These are phyloP conservation scores for Nemania serpens DNA, from an alignment of 2,329 filamentous ascomycete genomes.

Conservation along the genomic window DNA sequence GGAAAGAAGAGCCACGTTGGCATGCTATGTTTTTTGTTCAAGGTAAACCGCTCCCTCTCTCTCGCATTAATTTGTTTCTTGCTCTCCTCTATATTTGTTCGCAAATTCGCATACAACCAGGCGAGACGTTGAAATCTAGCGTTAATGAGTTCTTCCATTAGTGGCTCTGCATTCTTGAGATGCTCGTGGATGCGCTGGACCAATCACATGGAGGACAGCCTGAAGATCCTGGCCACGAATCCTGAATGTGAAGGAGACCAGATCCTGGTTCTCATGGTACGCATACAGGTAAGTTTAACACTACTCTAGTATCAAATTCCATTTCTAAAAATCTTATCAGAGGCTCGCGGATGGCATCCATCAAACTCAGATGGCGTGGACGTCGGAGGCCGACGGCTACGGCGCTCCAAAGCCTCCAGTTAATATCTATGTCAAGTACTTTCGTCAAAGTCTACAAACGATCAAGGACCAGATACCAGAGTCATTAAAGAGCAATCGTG, in stretches of 20 bases:
- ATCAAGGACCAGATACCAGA: conserved; percentile 34
- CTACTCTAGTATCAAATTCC: no score
- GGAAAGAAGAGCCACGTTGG: conserved; percentile 39
- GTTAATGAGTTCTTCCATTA: conserved; percentile 13
- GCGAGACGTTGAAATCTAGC: background rate
- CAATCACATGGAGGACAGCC: conserved; percentile 61
- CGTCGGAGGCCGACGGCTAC: conserved; percentile 4
- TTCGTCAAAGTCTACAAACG: conserved; percentile 36
- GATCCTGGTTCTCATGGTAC: conserved; percentile 47
- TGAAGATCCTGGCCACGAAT: conserved; percentile 51
- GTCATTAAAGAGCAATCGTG: conserved; percentile 39
- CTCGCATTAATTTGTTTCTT: background rate
- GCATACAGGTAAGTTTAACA: no score
- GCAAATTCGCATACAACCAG: background rate
- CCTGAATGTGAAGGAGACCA: conserved; percentile 56
- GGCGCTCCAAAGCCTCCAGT: conserved; percentile 27
- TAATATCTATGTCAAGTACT: conserved; percentile 39
- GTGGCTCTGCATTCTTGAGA: conserved; percentile 35
- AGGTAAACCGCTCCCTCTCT: conserved; percentile 30
- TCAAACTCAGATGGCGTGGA: conserved; percentile 24
- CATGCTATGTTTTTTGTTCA: conserved; percentile 38
- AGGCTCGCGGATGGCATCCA: conserved; percentile 35
- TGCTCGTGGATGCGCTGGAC: conserved; percentile 57
- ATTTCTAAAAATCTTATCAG: no score
- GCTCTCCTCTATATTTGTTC: background rate